These are phyloP conservation scores for Tephrocybe sp. DNA, from an alignment of 768 basidiomycete species.

Conservation along the genomic window DNA sequence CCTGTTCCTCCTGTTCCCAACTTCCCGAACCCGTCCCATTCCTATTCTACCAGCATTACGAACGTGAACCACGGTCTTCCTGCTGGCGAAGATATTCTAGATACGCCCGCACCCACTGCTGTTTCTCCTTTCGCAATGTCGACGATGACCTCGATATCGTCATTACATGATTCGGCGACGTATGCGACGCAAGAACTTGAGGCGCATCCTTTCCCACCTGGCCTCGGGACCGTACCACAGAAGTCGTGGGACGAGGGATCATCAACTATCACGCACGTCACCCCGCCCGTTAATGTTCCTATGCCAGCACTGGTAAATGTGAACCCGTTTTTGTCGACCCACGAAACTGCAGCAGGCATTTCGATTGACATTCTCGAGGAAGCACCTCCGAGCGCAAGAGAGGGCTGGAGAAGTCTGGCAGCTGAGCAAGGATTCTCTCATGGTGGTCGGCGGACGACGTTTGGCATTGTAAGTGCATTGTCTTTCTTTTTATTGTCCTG, in stretches of 20 bases:
- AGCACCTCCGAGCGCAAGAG: slow-evolving; percentile 59
- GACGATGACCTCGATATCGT: slow-evolving; percentile 29
- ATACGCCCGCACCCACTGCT: slow-evolving; percentile 57
- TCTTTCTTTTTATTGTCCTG: slow-evolving; percentile 6
- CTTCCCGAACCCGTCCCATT: background rate
- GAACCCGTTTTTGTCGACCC: slow-evolving; percentile 13
- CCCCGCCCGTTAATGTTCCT: background rate
- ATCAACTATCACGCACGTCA: slow-evolving; percentile 12
- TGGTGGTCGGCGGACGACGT: slow-evolving; percentile 39
- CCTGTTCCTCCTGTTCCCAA: slow-evolving; percentile 8
- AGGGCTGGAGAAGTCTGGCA: slow-evolving; percentile 59
- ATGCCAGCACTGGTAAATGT: background rate
- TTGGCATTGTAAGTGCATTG: slow-evolving; percentile 54
- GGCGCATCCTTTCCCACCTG: slow-evolving; percentile 33
- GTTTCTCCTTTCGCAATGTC: slow-evolving; percentile 45
- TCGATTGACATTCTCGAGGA: slow-evolving; percentile 66
- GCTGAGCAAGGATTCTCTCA: slow-evolving; percentile 26
- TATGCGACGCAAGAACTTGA: slow-evolving; percentile 30
- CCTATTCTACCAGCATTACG: slow-evolving; percentile 9
- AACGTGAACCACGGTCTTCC: slow-evolving; percentile 13
- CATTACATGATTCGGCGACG: slow-evolving; percentile 31
- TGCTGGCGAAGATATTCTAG: slow-evolving; percentile 43
- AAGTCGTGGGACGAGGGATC: slow-evolving; percentile 30
- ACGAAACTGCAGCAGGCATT: slow-evolving; percentile 33
- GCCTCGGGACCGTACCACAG: slow-evolving; percentile 27